Percentiles rank a stretch among this genome's conserved stretches.
Conservation (phyloP, 495 filamentous ascomycete species). For the Penicillium bovifimosum region DNA sequence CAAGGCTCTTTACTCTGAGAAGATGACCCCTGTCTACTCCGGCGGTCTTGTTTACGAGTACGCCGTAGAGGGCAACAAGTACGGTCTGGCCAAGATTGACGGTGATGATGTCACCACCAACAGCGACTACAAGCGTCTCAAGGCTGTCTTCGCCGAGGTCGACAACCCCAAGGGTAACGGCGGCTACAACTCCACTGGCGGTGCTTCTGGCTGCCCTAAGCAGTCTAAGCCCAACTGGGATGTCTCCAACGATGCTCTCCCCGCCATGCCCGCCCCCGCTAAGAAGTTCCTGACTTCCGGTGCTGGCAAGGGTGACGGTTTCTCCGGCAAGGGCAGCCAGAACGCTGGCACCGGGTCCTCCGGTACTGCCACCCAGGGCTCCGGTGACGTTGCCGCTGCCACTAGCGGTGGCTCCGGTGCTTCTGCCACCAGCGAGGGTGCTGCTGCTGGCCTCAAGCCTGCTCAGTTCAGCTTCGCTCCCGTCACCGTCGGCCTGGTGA, state of each 20-base stretch:
- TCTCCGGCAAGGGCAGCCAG: conserved; percentile 68
- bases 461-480: conserved; percentile 50
- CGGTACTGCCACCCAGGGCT: conserved; percentile 57
- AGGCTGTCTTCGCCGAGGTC: conserved; percentile 57
- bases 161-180: conserved; percentile 67
- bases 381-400: conserved; percentile 44
- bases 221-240: conserved; percentile 64
- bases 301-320: conserved; percentile 67
- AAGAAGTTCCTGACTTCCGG: conserved; percentile 64
- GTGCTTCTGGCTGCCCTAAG: conserved; percentile 61
- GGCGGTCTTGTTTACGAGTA: conserved; percentile 97
- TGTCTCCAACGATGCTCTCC: conserved; percentile 60
- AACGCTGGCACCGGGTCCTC: conserved; percentile 57
- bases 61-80: conserved; percentile 67
- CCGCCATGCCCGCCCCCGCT: conserved; percentile 66
- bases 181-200: conserved; percentile 64
- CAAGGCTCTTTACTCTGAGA: conserved; percentile 64
- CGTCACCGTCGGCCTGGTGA: conserved; percentile 48
- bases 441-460: conserved; percentile 40
- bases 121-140: conserved; percentile 63
- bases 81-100: conserved; percentile 70
- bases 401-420: conserved; percentile 20
- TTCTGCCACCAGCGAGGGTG: conserved; percentile 35
- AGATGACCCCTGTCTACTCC: conserved; percentile 92
- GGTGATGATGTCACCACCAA: conserved; percentile 49